phyloP scores from a whole-genome alignment of 148 eudicot genomes.

The Cornus suecica region DNA sequence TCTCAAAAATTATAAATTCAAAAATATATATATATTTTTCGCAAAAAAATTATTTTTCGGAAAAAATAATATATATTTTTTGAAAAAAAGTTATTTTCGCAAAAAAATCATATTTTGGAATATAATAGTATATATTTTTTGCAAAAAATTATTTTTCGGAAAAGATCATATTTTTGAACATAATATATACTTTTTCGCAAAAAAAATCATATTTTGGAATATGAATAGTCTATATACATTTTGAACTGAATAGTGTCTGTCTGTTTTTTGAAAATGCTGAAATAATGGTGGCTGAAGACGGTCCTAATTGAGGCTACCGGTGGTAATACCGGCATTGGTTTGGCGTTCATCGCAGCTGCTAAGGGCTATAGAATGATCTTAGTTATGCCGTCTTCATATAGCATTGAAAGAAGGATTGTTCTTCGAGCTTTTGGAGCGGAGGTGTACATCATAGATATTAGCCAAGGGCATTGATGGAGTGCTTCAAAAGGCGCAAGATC shows the following conservation, averaged over 20 bases:
- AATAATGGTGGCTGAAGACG: conserved; percentile 33
- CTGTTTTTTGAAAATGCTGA: not conserved
- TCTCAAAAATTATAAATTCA: no score
- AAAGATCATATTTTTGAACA: no score
- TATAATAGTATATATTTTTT: no score
- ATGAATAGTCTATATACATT: not conserved
- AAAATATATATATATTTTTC: no score
- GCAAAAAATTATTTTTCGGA: no score
- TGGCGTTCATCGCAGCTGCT: conserved; percentile 68
- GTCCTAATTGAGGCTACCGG: conserved; percentile 59
- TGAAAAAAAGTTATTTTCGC: no score
- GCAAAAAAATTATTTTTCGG: no score
- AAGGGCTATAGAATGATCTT: conserved; percentile 61
- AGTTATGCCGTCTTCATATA: conserved; percentile 45
- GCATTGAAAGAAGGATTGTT: conserved; percentile 58
- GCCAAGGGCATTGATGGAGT: conserved; percentile 42
- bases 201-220: not conserved
- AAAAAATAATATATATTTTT: no score
- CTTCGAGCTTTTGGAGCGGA: conserved; percentile 66
- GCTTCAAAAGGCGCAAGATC: conserved; percentile 36
- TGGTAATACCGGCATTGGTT: conserved; percentile 75
- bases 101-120: no score
- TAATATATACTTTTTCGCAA: no score
- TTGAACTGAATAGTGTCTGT: not conserved
- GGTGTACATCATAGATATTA: conserved; percentile 39